Evolutionary conservation across 257 asterid species (phyloP).

Genomic region (Galeopsis tetrahit): DNA sequence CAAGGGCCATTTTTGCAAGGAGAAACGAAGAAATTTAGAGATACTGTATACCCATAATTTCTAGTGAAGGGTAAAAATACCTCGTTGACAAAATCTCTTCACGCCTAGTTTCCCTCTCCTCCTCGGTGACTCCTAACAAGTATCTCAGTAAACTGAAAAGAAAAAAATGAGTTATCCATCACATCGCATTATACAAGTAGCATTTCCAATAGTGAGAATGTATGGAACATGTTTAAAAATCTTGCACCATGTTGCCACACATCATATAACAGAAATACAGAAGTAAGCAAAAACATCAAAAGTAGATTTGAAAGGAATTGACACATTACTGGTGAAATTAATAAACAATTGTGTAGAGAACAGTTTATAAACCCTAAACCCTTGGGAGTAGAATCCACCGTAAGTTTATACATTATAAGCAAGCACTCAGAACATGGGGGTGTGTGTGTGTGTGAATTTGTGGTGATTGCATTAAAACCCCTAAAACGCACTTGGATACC

Average conservation of each 20-base stretch:
- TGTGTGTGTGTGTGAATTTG: too few relatives aligned
- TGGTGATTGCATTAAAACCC: too few relatives aligned
- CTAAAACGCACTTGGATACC: neutral
- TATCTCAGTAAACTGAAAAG: slow-evolving; percentile 77
- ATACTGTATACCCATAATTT: slow-evolving; percentile 12
- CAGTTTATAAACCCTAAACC: too few relatives aligned
- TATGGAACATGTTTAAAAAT: neutral
- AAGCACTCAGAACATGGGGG: neutral
- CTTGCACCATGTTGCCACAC: neutral
- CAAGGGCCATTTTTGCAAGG: slow-evolving; percentile 15
- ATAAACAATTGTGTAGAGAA: neutral
- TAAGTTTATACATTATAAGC: neutral
- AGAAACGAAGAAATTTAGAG: slow-evolving; percentile 20
- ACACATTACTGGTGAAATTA: neutral
- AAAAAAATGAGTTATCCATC: slow-evolving; percentile 26
- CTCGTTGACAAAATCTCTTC: slow-evolving; percentile 93
- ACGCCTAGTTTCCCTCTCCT: slow-evolving; percentile 85
- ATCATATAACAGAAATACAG: neutral
- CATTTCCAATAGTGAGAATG: slow-evolving; percentile 11
- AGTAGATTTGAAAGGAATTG: neutral
- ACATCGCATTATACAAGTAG: slow-evolving; percentile 14
- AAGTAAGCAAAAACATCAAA: slow-evolving; percentile 5
- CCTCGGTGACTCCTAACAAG: slow-evolving; percentile 85
- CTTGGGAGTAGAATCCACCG: neutral
- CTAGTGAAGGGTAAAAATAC: slow-evolving; percentile 45